Conservation (phyloP, 148 eudicot species). For the Chenopodium formosanum region DNA sequence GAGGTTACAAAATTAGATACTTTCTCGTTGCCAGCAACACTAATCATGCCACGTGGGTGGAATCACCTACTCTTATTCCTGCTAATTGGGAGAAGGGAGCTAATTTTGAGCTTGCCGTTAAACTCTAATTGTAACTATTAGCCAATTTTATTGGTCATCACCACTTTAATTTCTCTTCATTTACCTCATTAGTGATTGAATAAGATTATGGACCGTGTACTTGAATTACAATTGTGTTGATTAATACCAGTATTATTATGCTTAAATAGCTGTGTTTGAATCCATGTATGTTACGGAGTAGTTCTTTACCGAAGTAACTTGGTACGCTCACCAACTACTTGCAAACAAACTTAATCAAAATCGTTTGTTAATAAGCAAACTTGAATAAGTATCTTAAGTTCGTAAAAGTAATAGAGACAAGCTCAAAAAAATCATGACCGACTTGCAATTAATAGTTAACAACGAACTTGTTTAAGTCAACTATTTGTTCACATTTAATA, state of each 20-base stretch:
- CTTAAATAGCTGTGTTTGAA: not conserved
- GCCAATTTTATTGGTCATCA: not conserved
- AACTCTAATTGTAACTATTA: not conserved
- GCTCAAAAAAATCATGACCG: no score
- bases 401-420: no score
- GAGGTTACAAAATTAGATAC: conserved; percentile 24
- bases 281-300: no score
- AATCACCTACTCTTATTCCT: conserved; percentile 1
- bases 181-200: not conserved
- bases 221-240: not conserved
- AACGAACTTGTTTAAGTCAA: no score
- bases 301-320: no score
- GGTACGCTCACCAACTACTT: no score
- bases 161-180: not conserved
- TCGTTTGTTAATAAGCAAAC: no score
- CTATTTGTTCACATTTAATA: no score
- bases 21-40: conserved; percentile 4
- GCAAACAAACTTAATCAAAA: no score
- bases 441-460: no score
- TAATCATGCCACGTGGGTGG: conserved; percentile 19
- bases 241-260: not conserved
- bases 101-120: conserved; percentile 12
- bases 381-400: no score
- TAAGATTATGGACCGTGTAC: conserved; percentile 12
- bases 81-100: conserved; percentile 17